phyloP scores from a whole-genome alignment of 345 rosid genomes.

The Hibiscus syriacus region DNA sequence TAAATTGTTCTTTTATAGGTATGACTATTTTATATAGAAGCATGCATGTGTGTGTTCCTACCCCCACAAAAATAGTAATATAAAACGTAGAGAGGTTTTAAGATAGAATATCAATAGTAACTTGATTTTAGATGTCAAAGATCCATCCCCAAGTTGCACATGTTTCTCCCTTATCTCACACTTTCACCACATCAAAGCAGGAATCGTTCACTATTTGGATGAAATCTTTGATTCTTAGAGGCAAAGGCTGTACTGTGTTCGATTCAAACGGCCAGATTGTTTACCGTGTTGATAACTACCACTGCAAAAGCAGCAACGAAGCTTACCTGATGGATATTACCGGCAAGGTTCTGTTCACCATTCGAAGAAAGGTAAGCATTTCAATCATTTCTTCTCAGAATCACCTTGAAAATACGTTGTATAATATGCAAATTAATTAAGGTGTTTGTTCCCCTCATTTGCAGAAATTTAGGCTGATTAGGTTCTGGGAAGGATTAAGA shows the following conservation, averaged over 20 bases:
- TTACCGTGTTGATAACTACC: slow-evolving; percentile 52
- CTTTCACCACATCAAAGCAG: slow-evolving; percentile 27
- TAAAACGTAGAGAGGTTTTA: background rate
- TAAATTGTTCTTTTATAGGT: too few relatives aligned
- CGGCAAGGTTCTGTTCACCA: slow-evolving; percentile 39
- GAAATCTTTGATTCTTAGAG: slow-evolving; percentile 44
- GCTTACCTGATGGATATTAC: slow-evolving; percentile 45
- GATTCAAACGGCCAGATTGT: slow-evolving; percentile 43
- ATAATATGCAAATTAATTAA: background rate
- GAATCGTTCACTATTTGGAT: slow-evolving; percentile 60
- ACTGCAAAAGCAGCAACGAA: slow-evolving; percentile 30
- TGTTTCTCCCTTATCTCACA: slow-evolving; percentile 3
- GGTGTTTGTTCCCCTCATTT: background rate
- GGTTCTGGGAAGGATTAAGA: slow-evolving; percentile 33
- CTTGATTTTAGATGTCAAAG: slow-evolving; percentile 22
- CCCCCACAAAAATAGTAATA: background rate
- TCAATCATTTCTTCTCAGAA: background rate
- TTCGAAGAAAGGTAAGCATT: slow-evolving; percentile 37
- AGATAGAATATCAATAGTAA: background rate
- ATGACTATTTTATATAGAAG: background rate
- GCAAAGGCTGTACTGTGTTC: slow-evolving; percentile 49
- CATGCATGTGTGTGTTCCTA: background rate
- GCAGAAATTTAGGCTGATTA: slow-evolving; percentile 27
- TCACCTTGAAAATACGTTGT: background rate
- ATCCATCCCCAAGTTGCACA: slow-evolving; percentile 28